Percentiles rank a stretch among this genome's conserved stretches.
These are phyloP conservation scores for Mortierella sp. DNA, from an alignment of 371 early-diverging fungal species.

Conservation along the genomic window DNA sequence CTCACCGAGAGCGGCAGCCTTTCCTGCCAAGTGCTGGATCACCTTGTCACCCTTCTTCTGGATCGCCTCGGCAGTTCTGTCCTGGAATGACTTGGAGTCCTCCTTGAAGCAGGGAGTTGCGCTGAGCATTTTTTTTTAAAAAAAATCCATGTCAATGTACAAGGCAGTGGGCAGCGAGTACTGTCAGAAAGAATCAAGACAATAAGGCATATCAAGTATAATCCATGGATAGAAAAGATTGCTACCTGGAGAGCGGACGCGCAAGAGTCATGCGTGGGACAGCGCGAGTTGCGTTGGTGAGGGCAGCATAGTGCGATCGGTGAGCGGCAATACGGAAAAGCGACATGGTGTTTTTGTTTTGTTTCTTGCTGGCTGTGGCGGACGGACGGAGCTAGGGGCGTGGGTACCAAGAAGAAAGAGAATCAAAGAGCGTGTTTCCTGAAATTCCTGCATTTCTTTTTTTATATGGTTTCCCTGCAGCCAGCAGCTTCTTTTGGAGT, in stretches of 20 bases:
- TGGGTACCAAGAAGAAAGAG: too few species aligned
- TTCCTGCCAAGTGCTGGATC: slow-evolving; percentile 16
- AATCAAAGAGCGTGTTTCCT: too few species aligned
- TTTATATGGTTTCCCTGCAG: too few species aligned
- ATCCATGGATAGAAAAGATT: neutral
- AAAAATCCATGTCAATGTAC: neutral
- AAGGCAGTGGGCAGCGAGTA: neutral
- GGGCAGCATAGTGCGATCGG: slow-evolving; percentile 19
- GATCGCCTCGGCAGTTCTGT: slow-evolving; percentile 24
- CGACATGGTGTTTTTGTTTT: slow-evolving; percentile 19
- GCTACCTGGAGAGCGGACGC: slow-evolving; percentile 21
- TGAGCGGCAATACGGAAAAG: slow-evolving; percentile 24
- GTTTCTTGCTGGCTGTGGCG: neutral
- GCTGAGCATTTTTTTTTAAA: slow-evolving; percentile 18
- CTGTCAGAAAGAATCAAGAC: too few species aligned
- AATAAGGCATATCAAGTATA: neutral
- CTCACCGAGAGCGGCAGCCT: slow-evolving; percentile 8
- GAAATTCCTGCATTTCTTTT: too few species aligned
- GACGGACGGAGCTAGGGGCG: too few species aligned
- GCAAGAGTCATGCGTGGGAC: slow-evolving; percentile 14
- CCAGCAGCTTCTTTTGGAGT: too few species aligned
- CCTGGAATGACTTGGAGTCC: slow-evolving; percentile 19
- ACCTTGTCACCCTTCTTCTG: slow-evolving; percentile 1
- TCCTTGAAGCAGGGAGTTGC: slow-evolving; percentile 11
- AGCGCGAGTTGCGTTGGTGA: slow-evolving; percentile 9